phyloP scores from a whole-genome alignment of 306 rosid species.

The Prunus kanzakura region DNA sequence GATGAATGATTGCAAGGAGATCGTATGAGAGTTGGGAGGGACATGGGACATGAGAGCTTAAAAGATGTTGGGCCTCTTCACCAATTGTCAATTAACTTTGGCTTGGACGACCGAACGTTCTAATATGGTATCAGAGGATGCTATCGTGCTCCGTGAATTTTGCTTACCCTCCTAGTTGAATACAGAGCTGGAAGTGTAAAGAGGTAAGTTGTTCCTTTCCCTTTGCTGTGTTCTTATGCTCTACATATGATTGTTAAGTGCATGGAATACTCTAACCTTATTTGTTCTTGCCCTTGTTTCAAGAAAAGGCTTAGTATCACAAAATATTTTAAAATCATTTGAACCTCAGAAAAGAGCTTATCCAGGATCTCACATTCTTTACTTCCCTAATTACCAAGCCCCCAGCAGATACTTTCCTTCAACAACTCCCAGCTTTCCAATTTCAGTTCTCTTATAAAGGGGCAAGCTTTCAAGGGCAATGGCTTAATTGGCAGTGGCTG shows the following conservation, averaged over 20 bases:
- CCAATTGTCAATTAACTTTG: too few relatives aligned
- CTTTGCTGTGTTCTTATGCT: not conserved
- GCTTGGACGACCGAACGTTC: too few relatives aligned
- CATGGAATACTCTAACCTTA: not conserved
- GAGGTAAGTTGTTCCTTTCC: not conserved
- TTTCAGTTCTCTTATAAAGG: conserved; percentile 7
- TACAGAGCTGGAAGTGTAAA: not conserved
- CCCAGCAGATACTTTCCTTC: conserved; percentile 28
- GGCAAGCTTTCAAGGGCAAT: not conserved
- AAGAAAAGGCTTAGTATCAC: conserved; percentile 22
- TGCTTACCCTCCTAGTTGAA: too few relatives aligned
- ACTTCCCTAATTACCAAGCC: conserved; percentile 16
- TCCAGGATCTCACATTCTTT: conserved; percentile 7
- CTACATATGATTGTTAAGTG: not conserved
- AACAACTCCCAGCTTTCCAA: not conserved
- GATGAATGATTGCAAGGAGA: too few relatives aligned
- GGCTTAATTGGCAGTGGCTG: not conserved
- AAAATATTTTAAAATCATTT: not conserved
- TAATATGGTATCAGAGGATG: too few relatives aligned
- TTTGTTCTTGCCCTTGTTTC: conserved; percentile 18
- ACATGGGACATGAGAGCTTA: too few relatives aligned
- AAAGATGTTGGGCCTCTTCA: too few relatives aligned
- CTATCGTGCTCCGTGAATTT: too few relatives aligned
- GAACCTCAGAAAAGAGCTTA: not conserved
- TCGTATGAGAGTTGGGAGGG: too few relatives aligned